phyloP scores from a whole-genome alignment of 805 yeast species.

The Kluyveromyces lactis region DNA sequence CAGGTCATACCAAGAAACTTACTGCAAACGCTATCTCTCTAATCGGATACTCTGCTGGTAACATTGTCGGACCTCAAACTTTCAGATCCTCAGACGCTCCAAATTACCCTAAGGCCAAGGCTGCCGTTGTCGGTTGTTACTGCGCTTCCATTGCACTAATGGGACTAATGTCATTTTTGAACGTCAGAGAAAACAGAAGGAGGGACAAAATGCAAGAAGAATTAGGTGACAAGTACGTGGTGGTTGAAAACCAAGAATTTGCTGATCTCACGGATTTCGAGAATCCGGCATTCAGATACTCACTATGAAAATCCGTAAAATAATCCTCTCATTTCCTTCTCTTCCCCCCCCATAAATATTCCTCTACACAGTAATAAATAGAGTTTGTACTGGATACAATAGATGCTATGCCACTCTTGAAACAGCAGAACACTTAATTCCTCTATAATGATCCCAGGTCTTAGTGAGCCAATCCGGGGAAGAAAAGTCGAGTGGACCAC shows the following conservation, averaged over 20 bases:
- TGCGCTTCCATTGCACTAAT: slow-evolving; percentile 33
- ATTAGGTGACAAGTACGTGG: slow-evolving; percentile 17
- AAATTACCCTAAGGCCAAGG: slow-evolving; percentile 45
- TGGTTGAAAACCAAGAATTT: slow-evolving; percentile 21
- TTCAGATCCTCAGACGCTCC: slow-evolving; percentile 56
- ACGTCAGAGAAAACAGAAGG: slow-evolving; percentile 33
- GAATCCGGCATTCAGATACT: slow-evolving; percentile 35
- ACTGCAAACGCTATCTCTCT: slow-evolving; percentile 50
- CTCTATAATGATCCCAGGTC: too few relatives aligned
- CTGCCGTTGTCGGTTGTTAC: slow-evolving; percentile 43
- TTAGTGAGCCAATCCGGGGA: too few relatives aligned
- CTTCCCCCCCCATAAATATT: too few relatives aligned
- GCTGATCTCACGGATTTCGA: slow-evolving; percentile 38
- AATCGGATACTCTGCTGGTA: slow-evolving; percentile 60
- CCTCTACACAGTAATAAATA: too few relatives aligned
- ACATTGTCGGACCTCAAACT: slow-evolving; percentile 67
- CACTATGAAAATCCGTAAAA: too few relatives aligned
- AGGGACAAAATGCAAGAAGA: slow-evolving; percentile 31
- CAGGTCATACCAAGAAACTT: slow-evolving; percentile 70
- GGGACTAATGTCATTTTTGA: slow-evolving; percentile 21
- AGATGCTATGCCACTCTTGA: too few relatives aligned
- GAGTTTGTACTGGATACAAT: too few relatives aligned
- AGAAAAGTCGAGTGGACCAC: too few relatives aligned
- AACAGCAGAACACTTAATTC: too few relatives aligned
- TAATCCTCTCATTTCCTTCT: too few relatives aligned